phyloP scores from a whole-genome alignment of 345 rosid species.

The Physaria fendleri region DNA sequence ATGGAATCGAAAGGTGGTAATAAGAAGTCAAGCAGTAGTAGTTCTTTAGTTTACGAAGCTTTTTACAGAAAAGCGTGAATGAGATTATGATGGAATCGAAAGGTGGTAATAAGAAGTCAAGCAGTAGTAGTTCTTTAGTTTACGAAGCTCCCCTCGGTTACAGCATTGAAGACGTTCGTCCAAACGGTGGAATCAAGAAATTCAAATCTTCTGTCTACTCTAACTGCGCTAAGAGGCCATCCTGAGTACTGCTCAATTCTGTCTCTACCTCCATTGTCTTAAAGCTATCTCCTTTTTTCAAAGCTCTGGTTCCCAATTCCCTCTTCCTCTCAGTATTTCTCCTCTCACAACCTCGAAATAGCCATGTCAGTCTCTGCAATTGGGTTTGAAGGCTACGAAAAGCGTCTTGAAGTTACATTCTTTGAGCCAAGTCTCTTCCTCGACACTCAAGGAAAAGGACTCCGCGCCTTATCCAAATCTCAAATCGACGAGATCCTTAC shows the following conservation, averaged over 20 bases:
- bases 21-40: conserved; percentile 36
- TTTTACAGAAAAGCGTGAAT: conserved; percentile 40
- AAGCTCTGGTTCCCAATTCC: conserved; percentile 3
- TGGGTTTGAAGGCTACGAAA: conserved; percentile 72
- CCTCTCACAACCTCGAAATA: conserved; percentile 14
- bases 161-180: conserved; percentile 90
- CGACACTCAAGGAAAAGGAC: conserved; percentile 48
- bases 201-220: conserved; percentile 87
- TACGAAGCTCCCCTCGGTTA: conserved; percentile 84
- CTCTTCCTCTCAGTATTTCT: background rate
- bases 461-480: conserved; percentile 40
- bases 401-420: conserved; percentile 65
- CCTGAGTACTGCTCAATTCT: conserved; percentile 41
- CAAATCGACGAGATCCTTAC: conserved; percentile 56
- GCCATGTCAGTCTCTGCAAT: conserved; percentile 55
- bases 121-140: conserved; percentile 30
- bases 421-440: conserved; percentile 40
- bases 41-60: conserved; percentile 53
- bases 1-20: conserved; percentile 73
- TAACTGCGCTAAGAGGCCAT: conserved; percentile 76
- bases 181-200: conserved; percentile 76
- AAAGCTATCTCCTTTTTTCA: background rate
- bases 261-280: background rate
- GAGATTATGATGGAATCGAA: conserved; percentile 69
- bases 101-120: conserved; percentile 51